phyloP scores from a whole-genome alignment of 2,329 filamentous ascomycete species.

The Waltergamsia citrina region DNA sequence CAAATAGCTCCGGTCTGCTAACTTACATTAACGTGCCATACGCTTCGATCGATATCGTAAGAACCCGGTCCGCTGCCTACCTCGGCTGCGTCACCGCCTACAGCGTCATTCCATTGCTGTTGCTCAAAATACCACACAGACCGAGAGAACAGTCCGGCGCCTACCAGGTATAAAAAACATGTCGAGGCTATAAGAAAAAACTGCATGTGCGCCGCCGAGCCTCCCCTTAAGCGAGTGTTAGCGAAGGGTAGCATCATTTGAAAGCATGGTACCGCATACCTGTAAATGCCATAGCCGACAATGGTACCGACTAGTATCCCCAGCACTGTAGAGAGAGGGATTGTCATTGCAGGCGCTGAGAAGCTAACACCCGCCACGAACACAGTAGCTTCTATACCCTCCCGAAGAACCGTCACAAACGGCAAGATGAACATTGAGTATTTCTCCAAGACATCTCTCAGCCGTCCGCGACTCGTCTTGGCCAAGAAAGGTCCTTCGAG shows the following conservation, averaged over 20 bases:
- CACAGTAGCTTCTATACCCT: conserved; percentile 78
- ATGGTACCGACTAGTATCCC: conserved; percentile 58
- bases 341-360: conserved; percentile 61
- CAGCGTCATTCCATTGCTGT: conserved; percentile 56
- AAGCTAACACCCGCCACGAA: conserved; percentile 82
- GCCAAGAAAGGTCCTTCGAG: conserved; percentile 43
- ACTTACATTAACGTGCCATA: conserved; percentile 75
- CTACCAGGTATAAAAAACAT: conserved; percentile 75
- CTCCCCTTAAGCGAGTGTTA: conserved; percentile 22
- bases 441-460: conserved; percentile 62
- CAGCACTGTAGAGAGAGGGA: conserved; percentile 67
- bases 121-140: conserved; percentile 67
- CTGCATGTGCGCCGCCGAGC: conserved; percentile 40
- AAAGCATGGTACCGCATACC: conserved; percentile 36
- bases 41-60: conserved; percentile 67
- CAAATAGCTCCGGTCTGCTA: no score
- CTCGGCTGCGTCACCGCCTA: conserved; percentile 47
- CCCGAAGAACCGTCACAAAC: conserved; percentile 78
- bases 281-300: conserved; percentile 70
- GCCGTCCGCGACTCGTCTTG: conserved; percentile 28
- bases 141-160: conserved; percentile 71
- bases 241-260: not conserved
- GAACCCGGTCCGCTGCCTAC: conserved; percentile 56
- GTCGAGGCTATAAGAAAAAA: conserved; percentile 76
- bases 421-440: conserved; percentile 82